phyloP scores from a whole-genome alignment of 306 rosid species.

The Acacia crassicarpa region DNA sequence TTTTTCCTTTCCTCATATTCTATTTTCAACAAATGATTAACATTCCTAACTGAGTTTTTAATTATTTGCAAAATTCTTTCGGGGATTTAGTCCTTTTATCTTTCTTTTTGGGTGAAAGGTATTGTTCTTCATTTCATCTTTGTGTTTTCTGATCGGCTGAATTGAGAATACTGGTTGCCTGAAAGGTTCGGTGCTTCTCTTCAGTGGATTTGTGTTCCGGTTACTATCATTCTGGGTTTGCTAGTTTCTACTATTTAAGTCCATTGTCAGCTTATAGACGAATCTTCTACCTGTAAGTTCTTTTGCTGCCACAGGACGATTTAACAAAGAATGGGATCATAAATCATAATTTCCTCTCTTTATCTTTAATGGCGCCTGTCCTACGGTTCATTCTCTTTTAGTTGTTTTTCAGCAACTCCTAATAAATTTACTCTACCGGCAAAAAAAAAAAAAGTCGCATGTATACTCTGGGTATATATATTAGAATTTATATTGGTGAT shows the following conservation, averaged over 20 bases:
- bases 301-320: constrained; percentile 7
- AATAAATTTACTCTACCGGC: constrained; percentile 10
- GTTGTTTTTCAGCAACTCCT: not conserved
- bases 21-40: not conserved
- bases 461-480: constrained; percentile 1
- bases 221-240: not conserved
- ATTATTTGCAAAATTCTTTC: not conserved
- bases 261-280: not conserved
- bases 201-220: not conserved
- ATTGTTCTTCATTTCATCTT: not conserved
- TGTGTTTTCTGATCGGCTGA: constrained; percentile 1
- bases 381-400: not conserved
- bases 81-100: not conserved
- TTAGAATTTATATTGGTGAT: not conserved
- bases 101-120: not conserved
- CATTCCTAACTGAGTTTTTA: not conserved
- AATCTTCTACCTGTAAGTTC: not conserved
- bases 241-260: not conserved
- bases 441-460: constrained; percentile 10
- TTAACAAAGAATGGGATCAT: constrained; percentile 8
- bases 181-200: not conserved
- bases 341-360: not conserved
- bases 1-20: not conserved
- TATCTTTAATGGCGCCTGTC: not conserved
- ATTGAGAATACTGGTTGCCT: not conserved